Conservation (phyloP, 1,139 yeast species). For the Schizosaccharomyces versatilis region DNA sequence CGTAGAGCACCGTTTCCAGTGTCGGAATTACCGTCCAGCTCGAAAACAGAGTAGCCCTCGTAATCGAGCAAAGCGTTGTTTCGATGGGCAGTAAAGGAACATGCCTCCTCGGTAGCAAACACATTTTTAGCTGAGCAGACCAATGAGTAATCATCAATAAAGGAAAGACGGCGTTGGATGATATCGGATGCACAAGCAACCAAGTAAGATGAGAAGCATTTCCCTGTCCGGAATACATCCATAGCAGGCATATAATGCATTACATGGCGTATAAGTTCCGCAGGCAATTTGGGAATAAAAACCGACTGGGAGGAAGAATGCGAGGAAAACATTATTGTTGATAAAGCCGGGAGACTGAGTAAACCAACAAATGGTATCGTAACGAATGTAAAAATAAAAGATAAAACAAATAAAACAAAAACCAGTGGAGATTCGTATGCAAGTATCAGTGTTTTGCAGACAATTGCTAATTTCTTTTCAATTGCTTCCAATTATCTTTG, state of each 20-base stretch:
- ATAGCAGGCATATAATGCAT: background rate
- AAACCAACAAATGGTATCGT: too few species aligned
- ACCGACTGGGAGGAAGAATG: background rate
- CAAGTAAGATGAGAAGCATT: background rate
- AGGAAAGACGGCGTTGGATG: background rate
- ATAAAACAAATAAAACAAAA: too few species aligned
- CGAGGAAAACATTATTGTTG: too few species aligned
- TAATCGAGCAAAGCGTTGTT: background rate
- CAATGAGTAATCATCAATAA: background rate
- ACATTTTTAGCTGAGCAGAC: background rate
- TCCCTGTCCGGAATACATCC: background rate
- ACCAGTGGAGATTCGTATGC: too few species aligned
- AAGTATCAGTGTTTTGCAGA: too few species aligned
- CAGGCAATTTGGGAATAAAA: background rate
- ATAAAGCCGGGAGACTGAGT: too few species aligned
- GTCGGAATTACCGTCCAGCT: background rate
- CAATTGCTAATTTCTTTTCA: too few species aligned
- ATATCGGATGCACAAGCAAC: background rate
- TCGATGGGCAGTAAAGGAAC: constrained; percentile 1
- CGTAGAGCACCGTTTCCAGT: background rate
- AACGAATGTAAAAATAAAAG: too few species aligned
- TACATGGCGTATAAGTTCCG: background rate
- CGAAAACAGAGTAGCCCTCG: background rate
- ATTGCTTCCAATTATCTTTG: too few species aligned
- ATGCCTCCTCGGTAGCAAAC: background rate